Conservation (phyloP, 768 basidiomycete species). For the Dioszegia crocea region DNA sequence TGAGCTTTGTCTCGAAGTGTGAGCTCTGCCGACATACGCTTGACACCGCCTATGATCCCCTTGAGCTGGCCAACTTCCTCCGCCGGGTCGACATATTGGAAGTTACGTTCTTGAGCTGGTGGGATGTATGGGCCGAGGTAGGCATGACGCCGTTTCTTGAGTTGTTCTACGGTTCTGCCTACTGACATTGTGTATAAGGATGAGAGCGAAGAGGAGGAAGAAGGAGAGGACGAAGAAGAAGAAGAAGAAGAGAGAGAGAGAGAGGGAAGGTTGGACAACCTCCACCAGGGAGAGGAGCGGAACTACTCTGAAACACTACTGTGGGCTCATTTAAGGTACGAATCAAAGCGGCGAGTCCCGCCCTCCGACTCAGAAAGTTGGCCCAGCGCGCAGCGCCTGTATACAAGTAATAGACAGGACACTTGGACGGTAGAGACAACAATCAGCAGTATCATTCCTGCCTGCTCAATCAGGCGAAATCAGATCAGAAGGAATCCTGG, state of each 20-base stretch:
- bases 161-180: conserved; percentile 4
- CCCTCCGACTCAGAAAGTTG: no score
- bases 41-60: background rate
- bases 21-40: background rate
- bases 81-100: background rate
- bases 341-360: no score
- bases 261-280: background rate
- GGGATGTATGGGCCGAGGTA: background rate
- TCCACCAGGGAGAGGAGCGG: background rate
- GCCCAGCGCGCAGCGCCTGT: no score
- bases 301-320: conserved; percentile 8
- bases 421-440: no score
- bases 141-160: conserved; percentile 5
- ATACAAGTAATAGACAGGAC: no score
- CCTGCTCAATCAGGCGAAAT: no score
- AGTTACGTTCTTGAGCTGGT: background rate
- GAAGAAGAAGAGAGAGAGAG: background rate
- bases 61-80: conserved; percentile 5
- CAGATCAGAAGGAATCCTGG: no score
- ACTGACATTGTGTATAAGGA: background rate
- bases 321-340: background rate
- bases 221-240: background rate
- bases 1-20: background rate
- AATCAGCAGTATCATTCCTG: no score
- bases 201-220: background rate